These are phyloP conservation scores for Xylariales sp. DNA, from an alignment of 2,329 filamentous ascomycete species.

Conservation along the genomic window DNA sequence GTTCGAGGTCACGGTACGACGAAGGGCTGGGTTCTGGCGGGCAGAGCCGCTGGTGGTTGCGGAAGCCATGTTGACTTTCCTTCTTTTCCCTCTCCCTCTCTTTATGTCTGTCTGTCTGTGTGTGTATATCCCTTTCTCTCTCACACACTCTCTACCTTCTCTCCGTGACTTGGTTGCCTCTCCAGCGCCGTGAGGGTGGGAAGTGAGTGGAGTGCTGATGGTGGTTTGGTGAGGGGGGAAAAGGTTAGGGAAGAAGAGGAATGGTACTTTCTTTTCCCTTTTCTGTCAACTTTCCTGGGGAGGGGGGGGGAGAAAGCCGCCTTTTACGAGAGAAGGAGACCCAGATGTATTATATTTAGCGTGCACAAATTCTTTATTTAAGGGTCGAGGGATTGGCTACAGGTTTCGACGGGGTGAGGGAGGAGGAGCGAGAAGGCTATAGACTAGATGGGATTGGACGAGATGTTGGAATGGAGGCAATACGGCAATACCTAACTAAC, in stretches of 20 bases:
- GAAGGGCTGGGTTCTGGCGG: conserved; percentile 58
- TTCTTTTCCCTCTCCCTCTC: not conserved
- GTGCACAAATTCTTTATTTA: not conserved
- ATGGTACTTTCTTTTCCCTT: not conserved
- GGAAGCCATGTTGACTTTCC: conserved; percentile 57
- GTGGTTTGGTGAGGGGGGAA: too few relatives aligned
- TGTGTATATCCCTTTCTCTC: not conserved
- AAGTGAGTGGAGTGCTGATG: too few relatives aligned
- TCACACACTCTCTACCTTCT: too few relatives aligned
- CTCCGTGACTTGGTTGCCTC: too few relatives aligned
- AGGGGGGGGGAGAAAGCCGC: too few relatives aligned
- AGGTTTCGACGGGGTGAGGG: not conserved
- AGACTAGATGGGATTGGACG: too few relatives aligned
- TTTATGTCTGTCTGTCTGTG: not conserved
- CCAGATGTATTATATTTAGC: conserved; percentile 4
- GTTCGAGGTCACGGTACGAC: conserved; percentile 59
- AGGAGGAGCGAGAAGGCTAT: not conserved
- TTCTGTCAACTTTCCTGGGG: too few relatives aligned
- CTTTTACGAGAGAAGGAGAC: not conserved
- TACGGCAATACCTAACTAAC: too few relatives aligned
- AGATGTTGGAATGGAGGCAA: too few relatives aligned
- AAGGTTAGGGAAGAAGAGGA: conserved; percentile 2
- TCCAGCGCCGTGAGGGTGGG: too few relatives aligned
- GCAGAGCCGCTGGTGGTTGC: conserved; percentile 57
- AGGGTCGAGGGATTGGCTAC: not conserved